Evolutionary conservation across 1,284 basidiomycete genomes (phyloP).

Genomic region (Pascua guehoae): DNA sequence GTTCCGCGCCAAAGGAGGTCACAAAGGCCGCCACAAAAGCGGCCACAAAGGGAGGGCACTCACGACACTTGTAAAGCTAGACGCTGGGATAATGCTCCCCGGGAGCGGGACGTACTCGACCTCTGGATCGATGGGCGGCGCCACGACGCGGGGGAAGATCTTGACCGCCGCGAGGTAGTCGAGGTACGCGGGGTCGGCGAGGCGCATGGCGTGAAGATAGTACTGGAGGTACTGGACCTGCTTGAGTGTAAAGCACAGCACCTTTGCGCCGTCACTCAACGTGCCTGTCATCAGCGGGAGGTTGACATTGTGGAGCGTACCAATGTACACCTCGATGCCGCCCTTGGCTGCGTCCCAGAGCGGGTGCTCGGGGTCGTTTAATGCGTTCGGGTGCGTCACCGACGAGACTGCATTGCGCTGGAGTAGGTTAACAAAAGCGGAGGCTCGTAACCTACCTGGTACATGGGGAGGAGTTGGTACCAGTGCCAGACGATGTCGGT

Average conservation of each 20-base stretch:
- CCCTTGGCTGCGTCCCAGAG: conserved; percentile 60
- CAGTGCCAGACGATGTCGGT: conserved; percentile 41
- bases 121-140: too few relatives aligned
- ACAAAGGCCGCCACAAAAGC: too few relatives aligned
- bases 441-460: conserved; percentile 27
- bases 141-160: too few relatives aligned
- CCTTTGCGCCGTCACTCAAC: not conserved
- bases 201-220: conserved; percentile 69
- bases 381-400: conserved; percentile 60
- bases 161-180: not conserved
- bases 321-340: conserved; percentile 65
- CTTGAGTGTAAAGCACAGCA: conserved; percentile 68
- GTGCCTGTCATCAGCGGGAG: conserved; percentile 1
- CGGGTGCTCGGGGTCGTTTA: conserved; percentile 69
- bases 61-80: too few relatives aligned
- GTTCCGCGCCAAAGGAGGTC: too few relatives aligned
- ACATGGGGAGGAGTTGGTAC: conserved; percentile 17
- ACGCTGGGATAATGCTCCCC: too few relatives aligned
- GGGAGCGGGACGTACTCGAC: too few relatives aligned
- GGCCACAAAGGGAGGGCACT: too few relatives aligned
- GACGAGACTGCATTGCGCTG: conserved; percentile 61
- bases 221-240: conserved; percentile 82
- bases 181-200: conserved; percentile 54
- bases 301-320: not conserved
- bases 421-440: not conserved